A percentile compares a stretch with the other conserved stretches of the same genome.
Conservation (phyloP, 176 grass and related monocot genomes). For the Oropetium thomaeum region DNA sequence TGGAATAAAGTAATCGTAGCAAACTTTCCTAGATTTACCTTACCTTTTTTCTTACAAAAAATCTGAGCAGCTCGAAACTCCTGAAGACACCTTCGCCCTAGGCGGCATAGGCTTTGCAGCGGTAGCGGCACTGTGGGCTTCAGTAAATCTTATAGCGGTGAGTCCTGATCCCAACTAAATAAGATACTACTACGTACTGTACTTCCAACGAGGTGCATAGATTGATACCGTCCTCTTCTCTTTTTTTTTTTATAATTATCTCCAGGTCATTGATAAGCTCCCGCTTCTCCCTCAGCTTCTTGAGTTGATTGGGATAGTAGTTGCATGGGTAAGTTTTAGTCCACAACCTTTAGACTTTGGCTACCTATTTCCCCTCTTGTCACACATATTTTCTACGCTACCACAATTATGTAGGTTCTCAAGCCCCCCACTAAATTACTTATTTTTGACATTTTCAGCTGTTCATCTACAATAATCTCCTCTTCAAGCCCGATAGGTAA, state of each 20-base stretch:
- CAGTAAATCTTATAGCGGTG: conserved; percentile 58
- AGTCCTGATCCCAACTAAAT: not conserved
- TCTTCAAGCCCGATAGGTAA: conserved; percentile 88
- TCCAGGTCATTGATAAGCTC: conserved; percentile 80
- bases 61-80: conserved; percentile 49
- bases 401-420: not conserved
- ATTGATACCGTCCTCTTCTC: conserved; percentile 1
- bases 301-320: conserved; percentile 74
- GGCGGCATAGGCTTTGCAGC: conserved; percentile 73
- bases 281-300: conserved; percentile 60
- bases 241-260: not conserved
- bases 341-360: not conserved
- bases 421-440: not conserved
- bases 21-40: not conserved
- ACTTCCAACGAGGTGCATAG: not conserved
- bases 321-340: conserved; percentile 68
- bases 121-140: conserved; percentile 73
- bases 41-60: not conserved
- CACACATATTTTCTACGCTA: not conserved
- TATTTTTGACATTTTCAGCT: conserved; percentile 46
- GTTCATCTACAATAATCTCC: conserved; percentile 91
- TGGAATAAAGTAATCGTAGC: not conserved
- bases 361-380: not conserved
- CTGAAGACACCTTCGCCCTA: conserved; percentile 81
- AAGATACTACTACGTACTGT: no score